Base-by-base conservation (phyloP, 2,329 filamentous ascomycete species). In the Venturia aucupariae region DNA sequence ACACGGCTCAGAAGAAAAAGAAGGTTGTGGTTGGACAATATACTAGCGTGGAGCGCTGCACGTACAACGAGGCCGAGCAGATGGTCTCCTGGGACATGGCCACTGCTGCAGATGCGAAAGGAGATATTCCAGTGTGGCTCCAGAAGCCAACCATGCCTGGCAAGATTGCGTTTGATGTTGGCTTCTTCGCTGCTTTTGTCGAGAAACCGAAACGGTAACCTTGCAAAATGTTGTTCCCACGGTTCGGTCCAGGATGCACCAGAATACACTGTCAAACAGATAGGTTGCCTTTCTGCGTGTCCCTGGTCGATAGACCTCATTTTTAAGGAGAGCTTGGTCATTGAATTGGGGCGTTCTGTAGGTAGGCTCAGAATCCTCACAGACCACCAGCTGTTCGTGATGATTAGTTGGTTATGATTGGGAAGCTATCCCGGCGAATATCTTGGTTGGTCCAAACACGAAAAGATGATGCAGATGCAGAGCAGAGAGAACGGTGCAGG, bases 31-130 rank as follows among this genome's bases (percentile, higher is more conserved):
- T 82, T 38, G 89, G 83, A 4, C 77, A 78, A 11, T 91, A 90
- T 69, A 83, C 80, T 35, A 87, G 84, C 67, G 78, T 91, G 1
- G 89, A 92, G 76, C 76, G 83, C 57, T 75, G 88, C 41, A 75
- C 80, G 64, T 76, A 42, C 15, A 60, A 64, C 4, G 66, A 42
- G 15, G 64, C 63, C 11, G 66, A 38, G 15, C 39, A 66, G 27
- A 71, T 75, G 5, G 79, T 90, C 59, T 86, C 88, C 73, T 94
- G 90, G 90, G 78, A 87, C 65, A 92, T 93, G 88, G 88, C 85
- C 10, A 92, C 89, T 11, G 83, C 86, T 13, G 88, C 86, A 66
- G 84, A 92, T 72, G 89, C 89, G 0, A 80, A 81, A 63, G 90
- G 90, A 0, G 74, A 81, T 35, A 70, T 92, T 64, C 90, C 90